Conservation (phyloP, 2,329 filamentous ascomycete species). For the Dothistroma septosporum region DNA sequence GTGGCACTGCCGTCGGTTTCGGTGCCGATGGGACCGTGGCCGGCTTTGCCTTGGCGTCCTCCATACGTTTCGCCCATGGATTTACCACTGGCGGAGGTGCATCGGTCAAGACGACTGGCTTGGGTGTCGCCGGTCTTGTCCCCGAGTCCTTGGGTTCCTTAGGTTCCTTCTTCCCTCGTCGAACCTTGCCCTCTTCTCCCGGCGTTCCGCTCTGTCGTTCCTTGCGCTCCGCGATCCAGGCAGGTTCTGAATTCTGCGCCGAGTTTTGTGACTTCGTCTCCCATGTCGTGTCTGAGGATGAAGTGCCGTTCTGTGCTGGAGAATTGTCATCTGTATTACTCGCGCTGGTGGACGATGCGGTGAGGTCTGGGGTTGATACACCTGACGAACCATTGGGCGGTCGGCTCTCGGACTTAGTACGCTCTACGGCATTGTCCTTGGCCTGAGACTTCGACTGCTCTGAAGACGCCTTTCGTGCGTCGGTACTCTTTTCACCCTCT, state of each 20-base stretch:
- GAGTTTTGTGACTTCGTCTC: slow-evolving; percentile 55
- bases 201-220: slow-evolving; percentile 29
- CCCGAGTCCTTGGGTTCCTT: slow-evolving; percentile 27
- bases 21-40: slow-evolving; percentile 31
- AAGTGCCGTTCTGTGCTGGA: slow-evolving; percentile 54
- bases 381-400: slow-evolving; percentile 28
- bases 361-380: slow-evolving; percentile 52
- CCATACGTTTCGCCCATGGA: slow-evolving; percentile 76
- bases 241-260: slow-evolving; percentile 57
- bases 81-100: slow-evolving; percentile 82
- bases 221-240: slow-evolving; percentile 55
- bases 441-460: slow-evolving; percentile 28
- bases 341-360: slow-evolving; percentile 51
- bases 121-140: slow-evolving; percentile 36
- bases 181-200: slow-evolving; percentile 15
- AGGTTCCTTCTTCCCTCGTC: slow-evolving; percentile 21
- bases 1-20: slow-evolving; percentile 13
- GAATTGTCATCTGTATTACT: slow-evolving; percentile 59
- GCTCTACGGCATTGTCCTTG: slow-evolving; percentile 30
- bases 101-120: slow-evolving; percentile 63
- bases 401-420: slow-evolving; percentile 30
- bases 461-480: slow-evolving; percentile 29
- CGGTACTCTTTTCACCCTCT: slow-evolving; percentile 35
- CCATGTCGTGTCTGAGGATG: slow-evolving; percentile 63
- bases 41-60: slow-evolving; percentile 56